Conservation (phyloP, 495 filamentous ascomycete genomes). For the Tuber microsphaerosporum region DNA sequence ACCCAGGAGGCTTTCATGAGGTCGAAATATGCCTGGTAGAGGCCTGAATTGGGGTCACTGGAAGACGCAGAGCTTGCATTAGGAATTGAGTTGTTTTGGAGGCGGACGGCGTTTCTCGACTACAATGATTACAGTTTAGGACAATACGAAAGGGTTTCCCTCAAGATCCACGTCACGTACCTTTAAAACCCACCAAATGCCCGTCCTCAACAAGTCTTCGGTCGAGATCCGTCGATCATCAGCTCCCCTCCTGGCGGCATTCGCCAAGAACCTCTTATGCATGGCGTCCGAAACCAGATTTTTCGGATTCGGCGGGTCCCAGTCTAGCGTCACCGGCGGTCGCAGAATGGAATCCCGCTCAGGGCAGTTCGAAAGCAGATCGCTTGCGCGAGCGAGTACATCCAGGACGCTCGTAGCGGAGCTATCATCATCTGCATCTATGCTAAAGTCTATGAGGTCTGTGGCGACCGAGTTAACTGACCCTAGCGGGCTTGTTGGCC, state of each 20-base stretch:
- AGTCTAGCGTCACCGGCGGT: neutral
- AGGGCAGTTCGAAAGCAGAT: neutral
- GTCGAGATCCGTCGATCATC: neutral
- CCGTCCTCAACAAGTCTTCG: constrained; percentile 43
- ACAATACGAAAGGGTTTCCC: neutral
- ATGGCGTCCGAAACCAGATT: neutral
- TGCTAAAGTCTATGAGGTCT: constrained; percentile 3
- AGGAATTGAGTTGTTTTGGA: neutral
- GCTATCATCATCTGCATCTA: too few relatives aligned
- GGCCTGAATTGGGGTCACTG: neutral
- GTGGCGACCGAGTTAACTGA: neutral
- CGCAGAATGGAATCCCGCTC: neutral
- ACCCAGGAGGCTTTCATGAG: constrained; percentile 48
- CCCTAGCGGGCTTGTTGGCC: neutral
- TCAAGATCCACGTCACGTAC: constrained; percentile 23
- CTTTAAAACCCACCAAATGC: constrained; percentile 49
- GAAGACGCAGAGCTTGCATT: neutral
- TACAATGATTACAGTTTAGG: neutral
- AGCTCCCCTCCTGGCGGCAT: neutral
- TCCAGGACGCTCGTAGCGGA: too few relatives aligned
- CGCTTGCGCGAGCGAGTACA: neutral
- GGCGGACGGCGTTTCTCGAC: neutral
- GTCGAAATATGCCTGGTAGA: constrained; percentile 44
- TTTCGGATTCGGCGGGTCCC: neutral
- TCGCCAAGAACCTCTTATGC: neutral